Base-by-base conservation (phyloP, 768 basidiomycete genomes). In the Termitomyces sp. region DNA sequence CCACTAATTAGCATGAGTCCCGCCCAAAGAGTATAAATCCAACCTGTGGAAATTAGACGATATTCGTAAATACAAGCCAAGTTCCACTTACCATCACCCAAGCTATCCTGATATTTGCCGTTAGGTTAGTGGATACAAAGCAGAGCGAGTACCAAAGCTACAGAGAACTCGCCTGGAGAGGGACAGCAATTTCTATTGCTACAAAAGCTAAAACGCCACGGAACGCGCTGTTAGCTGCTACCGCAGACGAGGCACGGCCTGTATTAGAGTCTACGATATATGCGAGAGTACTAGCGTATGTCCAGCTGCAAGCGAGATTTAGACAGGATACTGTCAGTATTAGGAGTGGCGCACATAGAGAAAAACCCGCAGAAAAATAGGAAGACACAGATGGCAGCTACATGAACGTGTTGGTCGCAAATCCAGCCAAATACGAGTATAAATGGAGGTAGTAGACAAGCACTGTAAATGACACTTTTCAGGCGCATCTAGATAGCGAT, bases 211-310 rank as follows among this genome's bases (percentile, higher is more conserved):
- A 71, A 4, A 78, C 42, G 0, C 93, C 91, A 48, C 93, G 81
- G 68, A 89, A 89, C 31, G 80, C 80, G 57, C 87, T 89, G 69
- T 95, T 95, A 29, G 80, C 73, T 0, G 92, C 91, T 8, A 84
- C 82, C 2, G 89, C 92, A 3, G 83, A 82, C 5, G 87, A 84
- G 2, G 90, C 89, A 27, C 89, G 81, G 11, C 93, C 94, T 5
- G 78, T 76, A 68, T 95, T 97, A 3, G 91, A 84, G 63, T 97
- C 93, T 17, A 95, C 91, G 34, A 95, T 77, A 64, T 94, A 95
- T 0, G 93, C 88, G 29, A 95, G 71, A 0, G 88, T 87, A 48
- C 84, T 83, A 14, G 84, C 72, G 65, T 89, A 88, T 48, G 86
- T 82, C 71, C 73, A 77, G 50, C 76, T 77, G 25, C 12, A n/a